These are phyloP conservation scores for Cladosporium oxysporum DNA, from an alignment of 2,329 filamentous ascomycete genomes.

Conservation along the genomic window DNA sequence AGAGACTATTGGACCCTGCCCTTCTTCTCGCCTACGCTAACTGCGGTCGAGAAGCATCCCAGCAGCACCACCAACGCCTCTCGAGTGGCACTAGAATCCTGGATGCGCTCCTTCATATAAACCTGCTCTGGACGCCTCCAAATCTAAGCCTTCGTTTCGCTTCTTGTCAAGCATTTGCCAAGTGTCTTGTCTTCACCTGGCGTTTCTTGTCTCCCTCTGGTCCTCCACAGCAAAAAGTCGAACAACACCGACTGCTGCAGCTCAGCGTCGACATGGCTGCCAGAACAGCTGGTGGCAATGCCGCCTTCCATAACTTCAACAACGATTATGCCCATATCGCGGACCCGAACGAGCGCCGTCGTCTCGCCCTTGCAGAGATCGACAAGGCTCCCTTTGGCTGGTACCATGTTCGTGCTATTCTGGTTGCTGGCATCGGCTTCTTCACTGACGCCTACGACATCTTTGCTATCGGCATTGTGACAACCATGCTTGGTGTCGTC, in stretches of 20 bases:
- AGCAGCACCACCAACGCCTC: neutral
- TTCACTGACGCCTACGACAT: constrained; percentile 82
- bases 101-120: constrained; percentile 6
- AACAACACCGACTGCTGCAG: neutral
- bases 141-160: neutral
- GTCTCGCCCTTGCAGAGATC: constrained; percentile 77
- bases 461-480: constrained; percentile 74
- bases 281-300: constrained; percentile 63
- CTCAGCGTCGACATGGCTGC: constrained; percentile 29
- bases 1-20: constrained; percentile 17
- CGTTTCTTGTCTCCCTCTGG: neutral
- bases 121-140: neutral
- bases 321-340: constrained; percentile 67
- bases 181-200: neutral
- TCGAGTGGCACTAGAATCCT: neutral
- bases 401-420: constrained; percentile 76
- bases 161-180: constrained; percentile 11
- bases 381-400: constrained; percentile 79
- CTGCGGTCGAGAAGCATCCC: constrained; percentile 12
- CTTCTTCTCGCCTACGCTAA: constrained; percentile 8
- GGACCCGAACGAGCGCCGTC: constrained; percentile 76
- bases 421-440: constrained; percentile 83
- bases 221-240: neutral
- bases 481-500: constrained; percentile 75
- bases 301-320: constrained; percentile 75